Percentiles rank a stretch among this genome's conserved stretches.
These are phyloP conservation scores for Aphanomyces cochlioides DNA, from an alignment of 352 stramenopile species.

Conservation along the genomic window DNA sequence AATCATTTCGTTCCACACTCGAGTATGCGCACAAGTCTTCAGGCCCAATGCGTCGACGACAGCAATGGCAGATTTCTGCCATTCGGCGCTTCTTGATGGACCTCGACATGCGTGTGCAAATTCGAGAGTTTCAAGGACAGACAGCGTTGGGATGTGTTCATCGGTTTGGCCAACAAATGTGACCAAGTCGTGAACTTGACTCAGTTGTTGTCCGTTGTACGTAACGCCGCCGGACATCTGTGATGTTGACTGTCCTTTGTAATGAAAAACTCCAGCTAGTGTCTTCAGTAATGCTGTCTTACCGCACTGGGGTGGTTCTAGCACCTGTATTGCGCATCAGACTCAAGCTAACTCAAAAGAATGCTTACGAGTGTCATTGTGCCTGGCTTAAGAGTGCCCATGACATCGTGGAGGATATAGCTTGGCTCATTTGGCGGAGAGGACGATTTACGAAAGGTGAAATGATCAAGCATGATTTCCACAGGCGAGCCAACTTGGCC, in stretches of 20 bases:
- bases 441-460: neutral
- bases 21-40: slow-evolving; percentile 9
- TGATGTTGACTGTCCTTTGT: neutral
- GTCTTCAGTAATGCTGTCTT: slow-evolving; percentile 26
- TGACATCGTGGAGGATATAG: slow-evolving; percentile 21
- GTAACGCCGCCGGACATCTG: neutral
- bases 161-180: slow-evolving; percentile 33
- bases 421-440: neutral
- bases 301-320: slow-evolving; percentile 15
- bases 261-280: slow-evolving; percentile 24
- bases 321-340: neutral
- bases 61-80: slow-evolving; percentile 23
- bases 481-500: neutral
- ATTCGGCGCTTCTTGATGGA: slow-evolving; percentile 16
- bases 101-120: slow-evolving; percentile 34
- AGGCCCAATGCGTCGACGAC: slow-evolving; percentile 60
- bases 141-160: slow-evolving; percentile 33
- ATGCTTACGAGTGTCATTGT: slow-evolving; percentile 25
- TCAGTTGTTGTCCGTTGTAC: slow-evolving; percentile 13
- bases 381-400: slow-evolving; percentile 13
- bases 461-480: neutral
- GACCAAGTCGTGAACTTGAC: slow-evolving; percentile 19
- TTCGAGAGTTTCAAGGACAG: slow-evolving; percentile 34
- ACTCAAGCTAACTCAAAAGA: neutral
- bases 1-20: slow-evolving; percentile 29